These are phyloP conservation scores for Oryza punctata DNA, from an alignment of 176 grass and related monocot genomes.

Conservation along the genomic window DNA sequence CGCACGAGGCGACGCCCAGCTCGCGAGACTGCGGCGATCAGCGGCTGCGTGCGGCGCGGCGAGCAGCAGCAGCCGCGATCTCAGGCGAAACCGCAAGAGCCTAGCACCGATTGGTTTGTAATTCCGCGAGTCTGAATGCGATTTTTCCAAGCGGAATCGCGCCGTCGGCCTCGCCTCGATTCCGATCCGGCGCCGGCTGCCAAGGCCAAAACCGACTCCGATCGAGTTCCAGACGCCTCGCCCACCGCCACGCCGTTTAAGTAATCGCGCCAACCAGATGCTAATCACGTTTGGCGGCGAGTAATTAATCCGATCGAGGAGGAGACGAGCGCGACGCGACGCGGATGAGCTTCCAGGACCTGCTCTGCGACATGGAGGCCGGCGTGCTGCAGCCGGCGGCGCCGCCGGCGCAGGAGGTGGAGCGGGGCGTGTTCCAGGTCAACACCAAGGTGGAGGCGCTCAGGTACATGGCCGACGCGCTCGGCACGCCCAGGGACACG, in stretches of 20 bases:
- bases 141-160: no score
- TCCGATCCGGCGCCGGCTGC: neutral
- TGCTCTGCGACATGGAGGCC: conserved; percentile 43
- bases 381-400: conserved; percentile 25
- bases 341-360: conserved; percentile 81
- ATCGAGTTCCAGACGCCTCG: neutral
- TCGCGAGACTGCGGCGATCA: no score
- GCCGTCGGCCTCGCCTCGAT: neutral
- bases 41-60: no score
- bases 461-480: conserved; percentile 51
- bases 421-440: conserved; percentile 69
- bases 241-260: neutral
- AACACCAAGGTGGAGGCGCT: conserved; percentile 64
- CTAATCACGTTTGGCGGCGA: neutral
- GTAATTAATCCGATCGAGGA: no score
- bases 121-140: no score
- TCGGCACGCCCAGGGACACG: conserved; percentile 58
- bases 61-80: no score
- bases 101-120: no score
- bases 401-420: conserved; percentile 39
- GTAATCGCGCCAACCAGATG: neutral
- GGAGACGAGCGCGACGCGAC: neutral
- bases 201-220: neutral
- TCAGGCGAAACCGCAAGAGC: no score
- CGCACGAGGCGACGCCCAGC: no score